phyloP scores from a whole-genome alignment of 345 rosid genomes.

The Citrus reticulata region DNA sequence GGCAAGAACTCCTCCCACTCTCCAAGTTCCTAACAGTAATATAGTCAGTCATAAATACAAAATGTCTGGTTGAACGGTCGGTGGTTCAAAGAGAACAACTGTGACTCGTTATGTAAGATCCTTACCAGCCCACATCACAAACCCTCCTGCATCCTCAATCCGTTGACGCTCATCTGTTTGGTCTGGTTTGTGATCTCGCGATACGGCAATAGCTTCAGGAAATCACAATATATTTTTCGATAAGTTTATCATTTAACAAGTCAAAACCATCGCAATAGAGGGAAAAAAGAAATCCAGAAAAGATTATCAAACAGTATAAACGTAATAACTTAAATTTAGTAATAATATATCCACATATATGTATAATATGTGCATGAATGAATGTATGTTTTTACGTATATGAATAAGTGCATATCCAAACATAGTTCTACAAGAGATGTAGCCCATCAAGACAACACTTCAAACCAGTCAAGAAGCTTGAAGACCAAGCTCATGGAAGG shows the following conservation, averaged over 20 bases:
- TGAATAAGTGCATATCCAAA: background rate
- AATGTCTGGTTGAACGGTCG: background rate
- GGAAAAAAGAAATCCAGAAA: background rate
- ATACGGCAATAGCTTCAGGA: constrained; percentile 83
- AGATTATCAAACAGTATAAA: background rate
- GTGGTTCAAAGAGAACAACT: background rate
- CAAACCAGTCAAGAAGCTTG: background rate
- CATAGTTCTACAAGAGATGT: background rate
- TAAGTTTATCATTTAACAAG: background rate
- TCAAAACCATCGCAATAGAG: background rate
- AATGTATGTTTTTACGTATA: background rate
- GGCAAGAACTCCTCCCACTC: constrained; percentile 99
- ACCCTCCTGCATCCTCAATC: constrained; percentile 98
- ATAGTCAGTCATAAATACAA: constrained; percentile 3
- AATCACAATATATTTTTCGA: background rate
- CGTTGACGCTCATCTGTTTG: constrained; percentile 96
- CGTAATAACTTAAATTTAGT: background rate
- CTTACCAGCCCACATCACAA: constrained; percentile 99
- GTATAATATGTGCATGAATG: background rate
- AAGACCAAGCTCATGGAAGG: background rate
- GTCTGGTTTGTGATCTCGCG: constrained; percentile 99
- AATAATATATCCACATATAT: background rate
- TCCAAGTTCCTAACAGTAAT: constrained; percentile 77
- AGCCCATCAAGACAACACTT: background rate
- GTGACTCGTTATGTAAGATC: background rate